Evolutionary conservation across 2,329 filamentous ascomycete species (phyloP).

Genomic region (Cercospora canescens): DNA sequence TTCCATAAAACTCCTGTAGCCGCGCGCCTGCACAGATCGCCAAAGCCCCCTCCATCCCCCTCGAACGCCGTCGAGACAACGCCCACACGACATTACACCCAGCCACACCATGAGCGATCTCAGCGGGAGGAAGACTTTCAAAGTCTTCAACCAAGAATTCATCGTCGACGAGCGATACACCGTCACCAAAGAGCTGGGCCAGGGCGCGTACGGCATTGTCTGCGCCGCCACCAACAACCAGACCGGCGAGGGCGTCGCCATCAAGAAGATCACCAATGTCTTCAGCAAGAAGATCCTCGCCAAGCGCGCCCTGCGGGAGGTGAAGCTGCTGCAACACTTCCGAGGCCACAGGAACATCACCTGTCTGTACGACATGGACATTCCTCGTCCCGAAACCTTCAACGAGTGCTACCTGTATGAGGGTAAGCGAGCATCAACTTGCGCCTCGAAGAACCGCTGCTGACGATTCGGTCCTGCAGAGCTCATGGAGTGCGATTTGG

Average conservation of each 20-base stretch:
- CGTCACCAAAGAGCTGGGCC: conserved; percentile 96
- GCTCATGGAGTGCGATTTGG: conserved; percentile 98
- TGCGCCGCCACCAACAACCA: conserved; percentile 92
- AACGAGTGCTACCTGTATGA: conserved; percentile 99
- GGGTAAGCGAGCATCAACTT: conserved; percentile 57
- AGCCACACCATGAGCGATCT: conserved; percentile 56
- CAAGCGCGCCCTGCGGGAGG: conserved; percentile 95
- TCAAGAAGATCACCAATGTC: conserved; percentile 99
- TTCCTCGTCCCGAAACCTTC: conserved; percentile 94
- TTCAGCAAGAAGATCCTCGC: conserved; percentile 99
- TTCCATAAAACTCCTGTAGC: neutral
- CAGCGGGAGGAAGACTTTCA: conserved; percentile 85
- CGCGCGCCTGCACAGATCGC: conserved; percentile 2
- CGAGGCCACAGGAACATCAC: conserved; percentile 73
- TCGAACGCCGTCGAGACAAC: neutral
- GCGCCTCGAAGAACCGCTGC: neutral
- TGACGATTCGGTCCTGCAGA: conserved; percentile 56
- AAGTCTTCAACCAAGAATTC: conserved; percentile 99
- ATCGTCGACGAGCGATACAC: conserved; percentile 97
- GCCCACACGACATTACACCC: neutral
- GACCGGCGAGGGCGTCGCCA: conserved; percentile 89
- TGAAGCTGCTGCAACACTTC: conserved; percentile 98
- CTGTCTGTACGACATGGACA: conserved; percentile 99
- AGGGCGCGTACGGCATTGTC: conserved; percentile 98
- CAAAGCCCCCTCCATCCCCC: neutral